Conservation (phyloP, 2,329 filamentous ascomycete species). For the Epichloe baconii region DNA sequence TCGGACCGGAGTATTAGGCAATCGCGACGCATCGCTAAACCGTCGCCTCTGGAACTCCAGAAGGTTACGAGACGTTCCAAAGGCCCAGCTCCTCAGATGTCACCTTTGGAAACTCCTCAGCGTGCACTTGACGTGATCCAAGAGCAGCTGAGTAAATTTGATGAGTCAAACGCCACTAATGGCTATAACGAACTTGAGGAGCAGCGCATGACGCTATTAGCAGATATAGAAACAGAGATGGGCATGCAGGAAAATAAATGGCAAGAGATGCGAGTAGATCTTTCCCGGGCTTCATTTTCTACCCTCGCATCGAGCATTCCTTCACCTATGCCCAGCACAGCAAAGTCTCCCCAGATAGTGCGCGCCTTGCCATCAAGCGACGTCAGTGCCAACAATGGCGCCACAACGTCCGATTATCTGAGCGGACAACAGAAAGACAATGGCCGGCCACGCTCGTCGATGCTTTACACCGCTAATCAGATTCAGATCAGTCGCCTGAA, state of each 20-base stretch:
- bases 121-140: slow-evolving; percentile 37
- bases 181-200: slow-evolving; percentile 24
- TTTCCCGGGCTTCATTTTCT: slow-evolving; percentile 38
- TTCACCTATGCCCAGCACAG: neutral
- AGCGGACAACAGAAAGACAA: neutral
- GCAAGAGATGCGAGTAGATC: slow-evolving; percentile 41
- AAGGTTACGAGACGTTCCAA: slow-evolving; percentile 28
- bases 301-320: slow-evolving; percentile 24
- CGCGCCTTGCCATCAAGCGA: neutral
- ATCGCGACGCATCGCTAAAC: slow-evolving; percentile 41
- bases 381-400: neutral
- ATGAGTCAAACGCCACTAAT: slow-evolving; percentile 23
- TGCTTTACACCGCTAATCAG: neutral
- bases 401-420: neutral
- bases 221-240: slow-evolving; percentile 50
- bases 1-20: slow-evolving; percentile 35
- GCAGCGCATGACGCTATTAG: slow-evolving; percentile 36
- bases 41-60: slow-evolving; percentile 40
- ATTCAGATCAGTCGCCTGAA: slow-evolving; percentile 1
- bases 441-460: neutral
- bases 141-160: slow-evolving; percentile 36
- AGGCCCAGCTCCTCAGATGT: slow-evolving; percentile 34
- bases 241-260: slow-evolving; percentile 46
- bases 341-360: neutral
- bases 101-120: slow-evolving; percentile 38